A percentile compares a stretch with the other conserved stretches of the same genome.
Evolutionary conservation across 129 eudicot genomes (phyloP).

Genomic region (Oenanthe sinensis): DNA sequence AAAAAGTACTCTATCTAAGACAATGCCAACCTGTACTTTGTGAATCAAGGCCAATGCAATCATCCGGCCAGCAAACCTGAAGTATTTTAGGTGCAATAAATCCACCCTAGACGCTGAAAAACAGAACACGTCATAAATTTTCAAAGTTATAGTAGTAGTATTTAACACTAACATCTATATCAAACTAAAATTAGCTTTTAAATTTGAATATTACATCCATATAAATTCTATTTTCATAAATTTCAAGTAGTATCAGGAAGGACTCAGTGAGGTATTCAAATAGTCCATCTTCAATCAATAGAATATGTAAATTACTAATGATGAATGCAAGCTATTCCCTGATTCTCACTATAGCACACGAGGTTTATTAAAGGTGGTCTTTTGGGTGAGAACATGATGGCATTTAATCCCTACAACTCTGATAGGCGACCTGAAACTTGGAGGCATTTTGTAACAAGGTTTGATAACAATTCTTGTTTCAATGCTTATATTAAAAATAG

Average conservation of each 20-base stretch:
- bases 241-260: background rate
- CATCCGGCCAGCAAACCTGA: constrained; percentile 70
- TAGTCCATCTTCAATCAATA: no score
- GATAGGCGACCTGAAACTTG: no score
- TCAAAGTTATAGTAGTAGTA: background rate
- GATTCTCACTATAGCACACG: no score
- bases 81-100: constrained; percentile 69
- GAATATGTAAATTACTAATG: no score
- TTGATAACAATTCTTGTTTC: no score
- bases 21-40: constrained; percentile 76
- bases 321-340: background rate
- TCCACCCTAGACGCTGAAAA: constrained; percentile 84
- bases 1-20: constrained; percentile 64
- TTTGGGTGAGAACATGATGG: no score
- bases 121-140: constrained; percentile 5
- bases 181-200: background rate
- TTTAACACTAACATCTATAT: background rate
- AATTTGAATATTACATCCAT: no score
- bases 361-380: no score
- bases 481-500: no score
- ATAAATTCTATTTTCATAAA: background rate
- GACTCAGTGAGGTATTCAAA: background rate
- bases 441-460: no score
- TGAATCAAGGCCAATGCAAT: constrained; percentile 82
- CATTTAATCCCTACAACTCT: no score